Conservation (phyloP, 192 early-diverging fungal species). For the Mortierella antarctica region DNA sequence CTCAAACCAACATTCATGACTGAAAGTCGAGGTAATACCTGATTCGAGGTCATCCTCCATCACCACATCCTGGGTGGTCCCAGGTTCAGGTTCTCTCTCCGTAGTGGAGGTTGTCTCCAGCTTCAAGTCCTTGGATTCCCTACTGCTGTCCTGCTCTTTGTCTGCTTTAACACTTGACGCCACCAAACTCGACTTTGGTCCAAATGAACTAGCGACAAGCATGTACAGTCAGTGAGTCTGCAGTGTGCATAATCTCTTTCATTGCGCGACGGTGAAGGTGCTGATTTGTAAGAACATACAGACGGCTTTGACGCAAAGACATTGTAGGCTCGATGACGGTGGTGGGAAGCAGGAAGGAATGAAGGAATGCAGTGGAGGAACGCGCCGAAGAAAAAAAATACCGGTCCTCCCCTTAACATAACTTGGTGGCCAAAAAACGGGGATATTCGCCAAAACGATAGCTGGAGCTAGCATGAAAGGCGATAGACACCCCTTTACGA, state of each 20-base stretch:
- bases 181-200: slow-evolving; percentile 41
- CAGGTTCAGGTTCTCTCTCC: background rate
- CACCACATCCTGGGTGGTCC: background rate
- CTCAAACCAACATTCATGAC: no score
- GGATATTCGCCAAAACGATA: no score
- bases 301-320: slow-evolving; percentile 41
- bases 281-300: slow-evolving; percentile 9
- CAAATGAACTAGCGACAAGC: slow-evolving; percentile 28
- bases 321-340: background rate
- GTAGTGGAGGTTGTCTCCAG: background rate
- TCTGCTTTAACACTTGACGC: slow-evolving; percentile 23
- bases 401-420: no score
- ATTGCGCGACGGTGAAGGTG: background rate
- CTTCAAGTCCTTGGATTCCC: background rate
- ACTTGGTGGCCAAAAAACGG: no score
- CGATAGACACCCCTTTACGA: no score
- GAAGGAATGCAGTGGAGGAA: background rate
- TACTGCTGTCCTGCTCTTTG: background rate
- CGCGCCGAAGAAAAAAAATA: background rate
- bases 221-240: background rate
- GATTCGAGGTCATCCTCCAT: slow-evolving; percentile 26
- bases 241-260: background rate
- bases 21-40: slow-evolving; percentile 3
- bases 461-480: no score
- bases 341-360: background rate